Evolutionary conservation across 2,329 filamentous ascomycete genomes (phyloP), one percentile per base, ranked within the genome.

Genomic region (Calycina marina): DNA sequence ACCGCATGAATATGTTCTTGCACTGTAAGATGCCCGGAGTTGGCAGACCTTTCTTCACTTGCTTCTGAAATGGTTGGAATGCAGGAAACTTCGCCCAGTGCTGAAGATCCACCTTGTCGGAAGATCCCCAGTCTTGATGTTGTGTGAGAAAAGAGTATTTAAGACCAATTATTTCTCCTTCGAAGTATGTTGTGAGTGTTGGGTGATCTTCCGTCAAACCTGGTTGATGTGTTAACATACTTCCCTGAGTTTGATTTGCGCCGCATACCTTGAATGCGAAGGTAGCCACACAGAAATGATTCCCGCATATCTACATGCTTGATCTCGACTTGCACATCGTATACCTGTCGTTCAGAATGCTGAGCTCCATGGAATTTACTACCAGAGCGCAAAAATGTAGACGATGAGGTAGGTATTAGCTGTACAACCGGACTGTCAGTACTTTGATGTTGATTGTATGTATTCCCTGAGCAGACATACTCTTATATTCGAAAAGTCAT

Each of bases 111-210:
- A 84, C 83, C 58, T 90, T 92, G 47, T 90, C 79, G 36, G 70
- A 88, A 28, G 85, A 88, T 32, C 88, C 90, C 90, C 90, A 98
- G 47, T 75, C 73, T 36, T 82, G 72, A 54, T 94, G 83, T 42
- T 81, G 73, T 22, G 90, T 98, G 41, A 79, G 71, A 60, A 98
- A 98, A n/a, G 75, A 79, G 59, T 96, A 86, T 53, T 93, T 93
- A 36, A 76, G 77, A 30, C 90, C 90, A 43, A 98, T 94, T 34
- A 98, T 93, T 58, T 98, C 90, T 54, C 88, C 86, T 58, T 96
- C 88, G 49, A 98, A 98, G 55, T 92, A 98, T 1, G 90, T 98
- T 6, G 88, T 96, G 31, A 98, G 65, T n/a, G 86, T 94, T 9
- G 88, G 88, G 54, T 96, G 88, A 57, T 94, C 86, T 52, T 92